Conservation (phyloP, 2,329 filamentous ascomycete species). For the Curvularia sp. region DNA sequence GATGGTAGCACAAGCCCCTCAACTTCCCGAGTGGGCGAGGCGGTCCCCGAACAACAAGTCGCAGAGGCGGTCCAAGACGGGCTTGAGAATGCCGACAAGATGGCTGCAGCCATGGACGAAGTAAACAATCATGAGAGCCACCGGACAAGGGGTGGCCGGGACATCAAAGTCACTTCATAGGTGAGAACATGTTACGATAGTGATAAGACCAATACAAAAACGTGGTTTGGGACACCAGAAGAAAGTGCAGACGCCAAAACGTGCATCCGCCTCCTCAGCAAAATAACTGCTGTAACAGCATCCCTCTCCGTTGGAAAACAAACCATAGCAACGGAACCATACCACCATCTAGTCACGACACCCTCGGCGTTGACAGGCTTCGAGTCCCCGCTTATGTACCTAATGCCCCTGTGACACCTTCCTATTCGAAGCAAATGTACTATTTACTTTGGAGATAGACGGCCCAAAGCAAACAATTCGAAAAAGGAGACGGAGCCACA, state of each 20-base stretch:
- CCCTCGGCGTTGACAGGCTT: background rate
- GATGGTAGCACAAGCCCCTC: conserved; percentile 6
- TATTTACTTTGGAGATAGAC: background rate
- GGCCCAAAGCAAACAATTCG: background rate
- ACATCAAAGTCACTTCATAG: conserved; percentile 29
- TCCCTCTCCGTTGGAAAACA: conserved; percentile 1
- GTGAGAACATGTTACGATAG: conserved; percentile 2
- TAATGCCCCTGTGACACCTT: background rate
- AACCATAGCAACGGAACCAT: background rate
- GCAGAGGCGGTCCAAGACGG: conserved; percentile 1
- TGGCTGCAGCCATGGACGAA: conserved; percentile 35
- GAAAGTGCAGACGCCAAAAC: background rate
- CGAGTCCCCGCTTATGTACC: background rate
- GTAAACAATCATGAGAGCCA: conserved; percentile 33
- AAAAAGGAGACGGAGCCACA: background rate
- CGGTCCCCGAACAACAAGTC: conserved; percentile 3
- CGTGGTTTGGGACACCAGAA: background rate
- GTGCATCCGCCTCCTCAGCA: background rate
- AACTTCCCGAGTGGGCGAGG: conserved; percentile 7
- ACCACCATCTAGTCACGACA: background rate
- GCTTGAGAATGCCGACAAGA: conserved; percentile 26
- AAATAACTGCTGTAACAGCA: background rate
- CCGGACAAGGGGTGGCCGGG: conserved; percentile 30
- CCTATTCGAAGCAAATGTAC: background rate
- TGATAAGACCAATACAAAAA: background rate